A percentile compares a stretch with the other conserved stretches of the same genome.
These are phyloP conservation scores for Epichloe hybrida DNA, from an alignment of 2,329 filamentous ascomycete species.

Conservation along the genomic window DNA sequence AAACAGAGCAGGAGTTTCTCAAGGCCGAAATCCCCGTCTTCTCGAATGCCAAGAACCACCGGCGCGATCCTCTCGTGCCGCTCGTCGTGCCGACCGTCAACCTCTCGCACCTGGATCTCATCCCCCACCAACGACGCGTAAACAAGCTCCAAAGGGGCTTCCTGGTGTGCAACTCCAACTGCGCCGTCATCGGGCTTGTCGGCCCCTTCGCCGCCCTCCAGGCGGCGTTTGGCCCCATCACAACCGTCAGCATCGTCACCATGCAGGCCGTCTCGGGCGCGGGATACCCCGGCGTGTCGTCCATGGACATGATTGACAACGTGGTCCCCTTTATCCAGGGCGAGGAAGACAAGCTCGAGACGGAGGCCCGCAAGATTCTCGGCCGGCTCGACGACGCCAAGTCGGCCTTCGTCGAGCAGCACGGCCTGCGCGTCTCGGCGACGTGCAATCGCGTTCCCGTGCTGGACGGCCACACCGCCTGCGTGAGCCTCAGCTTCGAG, in stretches of 20 bases:
- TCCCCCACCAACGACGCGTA: constrained; percentile 71
- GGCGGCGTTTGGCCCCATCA: constrained; percentile 71
- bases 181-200: constrained; percentile 89
- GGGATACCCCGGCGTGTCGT: constrained; percentile 78
- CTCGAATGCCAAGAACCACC: constrained; percentile 97
- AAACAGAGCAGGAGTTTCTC: constrained; percentile 74
- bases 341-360: constrained; percentile 93
- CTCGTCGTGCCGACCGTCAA: constrained; percentile 94
- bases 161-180: constrained; percentile 96
- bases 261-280: constrained; percentile 91
- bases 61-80: constrained; percentile 77
- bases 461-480: constrained; percentile 89
- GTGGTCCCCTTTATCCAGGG: constrained; percentile 86
- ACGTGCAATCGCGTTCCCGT: constrained; percentile 93
- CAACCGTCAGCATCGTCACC: constrained; percentile 66
- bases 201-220: constrained; percentile 84
- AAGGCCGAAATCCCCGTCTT: constrained; percentile 82
- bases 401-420: constrained; percentile 66
- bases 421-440: constrained; percentile 62
- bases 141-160: constrained; percentile 71
- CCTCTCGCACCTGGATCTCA: constrained; percentile 71
- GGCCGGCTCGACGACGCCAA: constrained; percentile 57
- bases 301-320: constrained; percentile 94
- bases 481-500: constrained; percentile 74
- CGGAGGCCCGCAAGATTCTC: constrained; percentile 89